A percentile compares a stretch with the other conserved stretches of the same genome.
Conservation (phyloP, 768 basidiomycete species). For the Kwoniella bestiolae region DNA sequence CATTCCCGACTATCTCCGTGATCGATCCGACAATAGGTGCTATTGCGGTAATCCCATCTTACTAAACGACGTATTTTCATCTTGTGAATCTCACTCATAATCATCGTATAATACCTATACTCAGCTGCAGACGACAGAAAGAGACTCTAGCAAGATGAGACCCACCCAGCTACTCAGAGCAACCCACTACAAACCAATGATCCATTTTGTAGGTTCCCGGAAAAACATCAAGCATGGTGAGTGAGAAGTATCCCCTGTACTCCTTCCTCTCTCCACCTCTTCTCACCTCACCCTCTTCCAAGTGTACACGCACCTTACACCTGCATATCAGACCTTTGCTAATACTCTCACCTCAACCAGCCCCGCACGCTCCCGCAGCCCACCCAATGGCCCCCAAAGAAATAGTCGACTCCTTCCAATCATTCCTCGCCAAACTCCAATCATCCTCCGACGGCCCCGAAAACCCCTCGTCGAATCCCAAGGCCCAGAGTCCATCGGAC, state of each 20-base stretch:
- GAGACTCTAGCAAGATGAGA: constrained; percentile 21
- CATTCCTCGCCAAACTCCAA: constrained; percentile 56
- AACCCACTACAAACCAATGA: constrained; percentile 51
- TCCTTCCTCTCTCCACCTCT: background rate
- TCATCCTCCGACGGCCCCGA: constrained; percentile 35
- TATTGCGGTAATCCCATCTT: background rate
- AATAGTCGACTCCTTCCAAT: constrained; percentile 50
- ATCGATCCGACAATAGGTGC: background rate
- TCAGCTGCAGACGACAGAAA: background rate
- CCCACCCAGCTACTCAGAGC: constrained; percentile 31
- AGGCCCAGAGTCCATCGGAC: constrained; percentile 32
- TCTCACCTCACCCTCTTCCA: constrained; percentile 8
- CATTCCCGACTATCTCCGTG: background rate
- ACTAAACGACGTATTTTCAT: background rate
- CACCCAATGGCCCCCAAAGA: constrained; percentile 55
- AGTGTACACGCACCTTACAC: too few relatives aligned
- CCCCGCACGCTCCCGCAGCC: constrained; percentile 53
- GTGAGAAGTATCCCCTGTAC: constrained; percentile 5
- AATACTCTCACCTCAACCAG: too few relatives aligned
- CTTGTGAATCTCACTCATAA: background rate
- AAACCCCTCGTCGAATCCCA: constrained; percentile 42
- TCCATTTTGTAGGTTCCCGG: constrained; percentile 54
- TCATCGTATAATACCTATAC: background rate
- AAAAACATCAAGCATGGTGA: constrained; percentile 35
- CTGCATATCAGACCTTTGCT: background rate